phyloP scores from a whole-genome alignment of 257 asterid species.

The Solanum pinnatisectum region DNA sequence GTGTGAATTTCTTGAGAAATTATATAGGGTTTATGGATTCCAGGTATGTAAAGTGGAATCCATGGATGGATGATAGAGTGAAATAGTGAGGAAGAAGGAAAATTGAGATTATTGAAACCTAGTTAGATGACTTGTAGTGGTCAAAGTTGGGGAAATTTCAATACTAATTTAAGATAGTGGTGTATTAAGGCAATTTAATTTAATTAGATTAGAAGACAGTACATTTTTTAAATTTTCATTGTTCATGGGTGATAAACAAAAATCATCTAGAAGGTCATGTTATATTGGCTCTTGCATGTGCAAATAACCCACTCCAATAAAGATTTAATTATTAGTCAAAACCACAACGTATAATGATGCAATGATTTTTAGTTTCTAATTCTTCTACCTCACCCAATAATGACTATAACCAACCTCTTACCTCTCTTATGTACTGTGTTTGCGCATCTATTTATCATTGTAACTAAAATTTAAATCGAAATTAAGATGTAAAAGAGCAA shows the following conservation, averaged over 20 bases:
- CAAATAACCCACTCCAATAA: background rate
- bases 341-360: constrained; percentile 32
- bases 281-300: background rate
- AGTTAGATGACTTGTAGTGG: background rate
- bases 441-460: background rate
- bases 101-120: background rate
- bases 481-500: no score
- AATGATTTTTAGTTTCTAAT: constrained; percentile 10
- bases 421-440: background rate
- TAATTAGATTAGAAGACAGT: background rate
- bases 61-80: background rate
- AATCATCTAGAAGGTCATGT: background rate
- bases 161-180: background rate
- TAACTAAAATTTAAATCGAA: no score
- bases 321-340: constrained; percentile 47
- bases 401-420: background rate
- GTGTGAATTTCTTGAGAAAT: background rate
- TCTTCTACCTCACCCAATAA: background rate
- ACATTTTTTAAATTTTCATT: background rate
- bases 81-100: background rate
- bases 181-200: background rate
- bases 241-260: background rate
- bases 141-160: background rate
- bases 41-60: background rate
- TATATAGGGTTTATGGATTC: background rate